Base-by-base conservation (phyloP, 768 basidiomycete species). In the Boletus coccyginus region DNA sequence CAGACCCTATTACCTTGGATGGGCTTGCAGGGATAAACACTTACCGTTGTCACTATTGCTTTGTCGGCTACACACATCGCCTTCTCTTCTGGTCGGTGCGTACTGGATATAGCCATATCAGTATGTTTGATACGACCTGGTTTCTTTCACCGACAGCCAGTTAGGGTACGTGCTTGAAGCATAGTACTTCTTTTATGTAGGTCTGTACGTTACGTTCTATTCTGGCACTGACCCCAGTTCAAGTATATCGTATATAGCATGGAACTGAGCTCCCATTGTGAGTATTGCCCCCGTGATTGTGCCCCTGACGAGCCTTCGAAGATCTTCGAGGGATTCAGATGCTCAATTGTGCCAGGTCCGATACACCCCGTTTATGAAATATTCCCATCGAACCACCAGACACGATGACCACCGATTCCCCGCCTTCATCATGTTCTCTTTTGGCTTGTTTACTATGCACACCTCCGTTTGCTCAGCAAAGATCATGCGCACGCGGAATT, bases 41-140 rank as follows among this genome's bases (percentile, higher is more conserved):
- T n/a, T n/a, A n/a, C n/a, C 6, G 61, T 63, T 65, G 63, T 44
- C 13, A 19, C 21, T 65, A 63, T 49, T 57, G 65, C 40, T 63
- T 63, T 41, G 62, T 57, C 17, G 63, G 65, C 49, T 59, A 63
- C 33, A 46, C 17, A 9, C 13, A 60, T 21, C 58, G 36, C 29
- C 62, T 63, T 39, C 52, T 64, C 13, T 64, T 65, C 24, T 63
- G 62, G 62, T 24, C 64, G 16, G 45, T 61, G 3, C 6, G 11
- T 2, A 32, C n/a, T n/a, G 64, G 0, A 32, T 41, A 21, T 17
- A 49, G 29, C 14, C 61, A 62, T 11, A 60, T 62, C 39, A 61
- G 63, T 65, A 49, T 5, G 63, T 53, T 7, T 8, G 13, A 35
- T 27, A 29, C 7, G 0, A 11, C 2, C 7, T 41, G n/a, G 7